Evolutionary conservation across 805 yeast species (phyloP).

Genomic region (Candida boidinii): DNA sequence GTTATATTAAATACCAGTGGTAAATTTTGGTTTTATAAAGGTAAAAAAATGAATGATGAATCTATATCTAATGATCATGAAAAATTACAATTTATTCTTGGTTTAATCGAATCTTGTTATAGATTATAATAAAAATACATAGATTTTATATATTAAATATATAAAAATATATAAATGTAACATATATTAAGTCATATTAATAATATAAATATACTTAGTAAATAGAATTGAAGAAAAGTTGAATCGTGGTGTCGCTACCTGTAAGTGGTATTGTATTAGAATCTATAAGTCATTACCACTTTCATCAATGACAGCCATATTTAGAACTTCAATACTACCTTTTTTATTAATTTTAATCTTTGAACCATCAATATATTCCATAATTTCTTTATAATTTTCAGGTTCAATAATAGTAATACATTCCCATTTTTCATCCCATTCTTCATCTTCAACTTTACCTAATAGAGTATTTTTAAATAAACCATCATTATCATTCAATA

Average conservation of each 20-base stretch:
- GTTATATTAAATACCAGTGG: constrained; percentile 38
- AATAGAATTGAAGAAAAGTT: too few relatives aligned
- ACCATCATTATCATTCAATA: constrained; percentile 15
- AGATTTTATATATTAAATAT: too few relatives aligned
- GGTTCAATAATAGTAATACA: constrained; percentile 77
- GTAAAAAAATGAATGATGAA: constrained; percentile 11
- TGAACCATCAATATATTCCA: constrained; percentile 47
- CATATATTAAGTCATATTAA: too few relatives aligned
- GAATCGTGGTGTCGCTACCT: too few relatives aligned
- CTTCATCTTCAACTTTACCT: constrained; percentile 29
- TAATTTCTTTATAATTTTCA: constrained; percentile 64
- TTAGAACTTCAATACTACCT: constrained; percentile 75
- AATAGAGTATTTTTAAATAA: constrained; percentile 25
- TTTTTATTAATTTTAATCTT: constrained; percentile 26
- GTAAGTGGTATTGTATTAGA: too few relatives aligned
- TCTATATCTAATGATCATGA: constrained; percentile 31
- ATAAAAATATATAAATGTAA: too few relatives aligned
- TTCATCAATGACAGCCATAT: constrained; percentile 78
- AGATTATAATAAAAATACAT: too few relatives aligned
- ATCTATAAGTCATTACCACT: constrained; percentile 22
- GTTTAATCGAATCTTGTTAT: constrained; percentile 10
- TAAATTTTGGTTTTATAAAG: constrained; percentile 28
- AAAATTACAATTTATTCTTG: constrained; percentile 30
- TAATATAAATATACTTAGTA: too few relatives aligned
- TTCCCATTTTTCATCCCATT: constrained; percentile 33